Evolutionary conservation across 257 asterid species (phyloP), one percentile per base, ranked within the genome.

Genomic region (Handroanthus guayacan): DNA sequence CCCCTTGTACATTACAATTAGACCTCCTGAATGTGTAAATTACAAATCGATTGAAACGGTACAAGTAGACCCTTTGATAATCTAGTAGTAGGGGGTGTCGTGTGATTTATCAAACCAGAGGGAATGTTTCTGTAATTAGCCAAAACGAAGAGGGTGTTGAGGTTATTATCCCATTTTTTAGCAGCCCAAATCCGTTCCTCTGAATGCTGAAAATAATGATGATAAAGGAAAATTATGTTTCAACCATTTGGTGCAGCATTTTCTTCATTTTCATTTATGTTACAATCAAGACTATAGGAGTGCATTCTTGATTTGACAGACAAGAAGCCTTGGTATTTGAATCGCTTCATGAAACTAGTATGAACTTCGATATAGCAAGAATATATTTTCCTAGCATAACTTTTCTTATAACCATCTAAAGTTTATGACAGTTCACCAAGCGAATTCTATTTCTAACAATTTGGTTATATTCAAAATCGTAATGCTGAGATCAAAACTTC

Each of bases 251-350:
- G 51, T 38, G 66, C 9, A 11, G 47, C n/a, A 72, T 63, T 20
- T 52, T 50, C 71, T 74, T 31, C 68, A 18, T 9, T 34, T 60
- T 17, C 43, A 70, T 54, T 13, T 12, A 6, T 16, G 31, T 54
- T 63, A 45, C 75, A 56, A 9, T 14, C 39, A 71, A 5, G 9
- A 9, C 7, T 57, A 50, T 13, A 14, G 68, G 13, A 20, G 2
- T 20, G 55, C 16, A 54, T 16, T 17, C 25, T 25, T 25, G 52
- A n/a, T 64, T 65, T 44, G 52, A 5, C n/a, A 47, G 18, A n/a
- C n/a, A 0, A 17, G 52, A 61, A 61, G 67, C 62, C 16, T 67
- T 44, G 60, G 62, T 43, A 68, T 54, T 43, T 62, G 57, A 43
- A 45, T 6, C 44, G 43, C 50, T 61, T 65, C 10, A 43, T 4